Percentiles rank a stretch among this genome's conserved stretches.
Evolutionary conservation across 805 yeast genomes (phyloP).

Genomic region (Candida bentonensis): DNA sequence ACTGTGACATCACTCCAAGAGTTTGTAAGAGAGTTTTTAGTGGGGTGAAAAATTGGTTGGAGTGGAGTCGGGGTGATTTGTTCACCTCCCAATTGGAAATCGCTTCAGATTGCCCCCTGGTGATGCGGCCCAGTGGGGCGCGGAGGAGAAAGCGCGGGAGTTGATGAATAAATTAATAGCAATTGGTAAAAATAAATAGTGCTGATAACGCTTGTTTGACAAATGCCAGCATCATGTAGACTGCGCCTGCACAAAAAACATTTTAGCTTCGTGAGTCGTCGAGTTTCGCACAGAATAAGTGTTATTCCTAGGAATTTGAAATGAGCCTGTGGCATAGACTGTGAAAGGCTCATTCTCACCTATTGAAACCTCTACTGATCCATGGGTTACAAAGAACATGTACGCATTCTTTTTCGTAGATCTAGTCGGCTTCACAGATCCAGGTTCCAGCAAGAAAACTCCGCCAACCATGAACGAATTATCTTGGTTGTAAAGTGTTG

Average conservation of each 20-base stretch:
- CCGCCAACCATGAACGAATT: background rate
- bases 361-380: background rate
- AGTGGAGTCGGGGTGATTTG: too few relatives aligned
- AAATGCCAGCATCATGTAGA: background rate
- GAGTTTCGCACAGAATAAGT: background rate
- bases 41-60: too few relatives aligned
- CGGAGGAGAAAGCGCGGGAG: too few relatives aligned
- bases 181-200: too few relatives aligned
- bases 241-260: constrained; percentile 1
- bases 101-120: too few relatives aligned
- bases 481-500: background rate
- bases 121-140: too few relatives aligned
- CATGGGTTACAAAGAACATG: background rate
- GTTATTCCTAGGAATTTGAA: background rate
- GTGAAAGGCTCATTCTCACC: background rate
- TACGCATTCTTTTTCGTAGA: background rate
- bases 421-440: background rate
- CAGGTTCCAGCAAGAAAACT: background rate
- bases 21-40: background rate
- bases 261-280: background rate
- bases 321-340: background rate
- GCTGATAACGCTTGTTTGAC: too few relatives aligned
- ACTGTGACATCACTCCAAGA: constrained; percentile 22
- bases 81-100: too few relatives aligned
- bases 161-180: too few relatives aligned